A percentile compares a stretch with the other conserved stretches of the same genome.
These are phyloP conservation scores for Helicostylum pulchrum DNA, from an alignment of 192 early-diverging fungal genomes.

Conservation along the genomic window DNA sequence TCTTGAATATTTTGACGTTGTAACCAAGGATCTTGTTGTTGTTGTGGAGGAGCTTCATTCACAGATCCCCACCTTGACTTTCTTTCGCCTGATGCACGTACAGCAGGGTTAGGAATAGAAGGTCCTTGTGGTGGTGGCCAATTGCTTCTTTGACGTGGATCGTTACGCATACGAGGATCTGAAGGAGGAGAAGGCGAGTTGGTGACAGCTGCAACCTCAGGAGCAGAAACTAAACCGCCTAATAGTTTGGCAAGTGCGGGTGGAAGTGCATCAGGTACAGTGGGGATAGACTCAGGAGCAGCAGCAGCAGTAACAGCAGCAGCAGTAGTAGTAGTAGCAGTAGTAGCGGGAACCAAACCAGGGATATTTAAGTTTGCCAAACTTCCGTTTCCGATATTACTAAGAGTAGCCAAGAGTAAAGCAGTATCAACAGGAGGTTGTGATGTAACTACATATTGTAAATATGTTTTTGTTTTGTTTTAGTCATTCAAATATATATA, in stretches of 20 bases:
- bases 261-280: not conserved
- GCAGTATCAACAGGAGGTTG: conserved; percentile 18
- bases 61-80: conserved; percentile 9
- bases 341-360: not conserved
- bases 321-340: not conserved
- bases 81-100: not conserved
- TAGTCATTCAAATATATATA: not conserved
- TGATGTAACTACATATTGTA: not conserved
- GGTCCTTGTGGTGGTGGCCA: conserved; percentile 17
- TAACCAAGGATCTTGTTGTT: conserved; percentile 10
- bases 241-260: conserved; percentile 17
- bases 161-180: conserved; percentile 12
- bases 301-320: not conserved
- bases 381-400: conserved; percentile 15
- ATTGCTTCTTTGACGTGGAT: conserved; percentile 6
- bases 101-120: not conserved
- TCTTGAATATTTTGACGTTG: conserved; percentile 4
- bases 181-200: not conserved
- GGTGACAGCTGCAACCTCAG: not conserved
- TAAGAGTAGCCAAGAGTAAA: conserved; percentile 11
- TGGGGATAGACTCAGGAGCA: not conserved
- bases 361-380: conserved; percentile 11
- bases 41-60: not conserved
- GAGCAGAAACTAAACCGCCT: conserved; percentile 10
- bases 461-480: not conserved